A percentile compares a stretch with the other conserved stretches of the same genome.
These are phyloP conservation scores for Starmerella cellae DNA, from an alignment of 805 yeast species.

Conservation along the genomic window DNA sequence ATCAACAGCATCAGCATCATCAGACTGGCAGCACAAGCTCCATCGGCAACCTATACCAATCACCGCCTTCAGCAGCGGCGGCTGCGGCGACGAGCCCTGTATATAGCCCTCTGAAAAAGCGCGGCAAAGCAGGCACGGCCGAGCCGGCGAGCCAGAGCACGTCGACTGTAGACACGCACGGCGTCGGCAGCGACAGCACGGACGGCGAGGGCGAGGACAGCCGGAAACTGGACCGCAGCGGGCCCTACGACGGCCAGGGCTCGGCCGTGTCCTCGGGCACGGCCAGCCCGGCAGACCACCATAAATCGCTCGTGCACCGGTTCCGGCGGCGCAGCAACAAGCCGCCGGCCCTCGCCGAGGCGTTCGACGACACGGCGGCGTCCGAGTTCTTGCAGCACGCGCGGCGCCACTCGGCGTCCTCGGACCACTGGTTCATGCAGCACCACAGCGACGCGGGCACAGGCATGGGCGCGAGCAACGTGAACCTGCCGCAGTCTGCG, in stretches of 20 bases:
- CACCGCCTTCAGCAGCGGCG: background rate
- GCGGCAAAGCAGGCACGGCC: too few relatives aligned
- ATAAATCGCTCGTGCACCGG: constrained; percentile 1
- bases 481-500: background rate
- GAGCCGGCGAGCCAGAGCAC: too few relatives aligned
- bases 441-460: constrained; percentile 1
- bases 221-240: background rate
- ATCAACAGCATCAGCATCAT: background rate
- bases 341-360: constrained; percentile 2
- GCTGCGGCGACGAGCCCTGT: background rate
- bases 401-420: constrained; percentile 4
- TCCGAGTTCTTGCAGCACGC: background rate
- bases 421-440: constrained; percentile 9
- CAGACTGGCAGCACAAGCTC: background rate
- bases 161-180: background rate
- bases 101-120: background rate
- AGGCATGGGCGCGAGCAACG: background rate
- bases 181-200: background rate
- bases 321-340: constrained; percentile 1
- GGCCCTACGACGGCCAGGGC: background rate
- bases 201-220: background rate
- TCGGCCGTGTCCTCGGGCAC: background rate
- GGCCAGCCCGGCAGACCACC: background rate
- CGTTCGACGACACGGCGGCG: constrained; percentile 5
- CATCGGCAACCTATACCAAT: background rate